Base-by-base conservation (phyloP, 2,329 filamentous ascomycete genomes). In the Mycosphaerella sp. region DNA sequence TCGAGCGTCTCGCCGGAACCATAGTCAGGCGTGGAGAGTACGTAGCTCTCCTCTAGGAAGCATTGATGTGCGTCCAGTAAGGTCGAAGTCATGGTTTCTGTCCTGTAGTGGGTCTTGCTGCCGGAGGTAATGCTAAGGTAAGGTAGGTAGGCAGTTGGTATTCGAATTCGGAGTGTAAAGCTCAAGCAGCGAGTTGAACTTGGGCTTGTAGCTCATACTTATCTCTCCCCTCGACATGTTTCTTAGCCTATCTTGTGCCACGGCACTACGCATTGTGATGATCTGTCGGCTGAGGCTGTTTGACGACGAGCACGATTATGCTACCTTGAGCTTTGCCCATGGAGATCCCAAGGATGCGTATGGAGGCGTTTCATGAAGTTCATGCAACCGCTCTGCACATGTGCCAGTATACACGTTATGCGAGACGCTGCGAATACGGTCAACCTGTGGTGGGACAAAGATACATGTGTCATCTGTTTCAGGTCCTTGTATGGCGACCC, bases 41-140 rank as follows among this genome's bases (percentile, higher is more conserved):
- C 45, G 37, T 53, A 53, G 17, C 49, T 46, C 25, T 53, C 51
- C 37, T 53, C 51, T 18, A 46, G 17, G 46, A 53, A 53, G 51
- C 51, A 53, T 43, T 53, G 51, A 17, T 53, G 51, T 42, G 49
- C 51, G 10, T 53, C 51, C 37, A 53, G 12, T 17, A 39, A 37
- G 47, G 46, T 53, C 7, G 41, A 25, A 43, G 47, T 49, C 45
- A 49, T 53, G 36, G 25, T 37, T 49, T 34, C 9, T 4, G 10
- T 34, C 30, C 13, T 34, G 30, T n/a, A 34, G 10, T 30, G n/a
- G n/a, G 21, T 6, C 21, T 25, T 25, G 21, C 7, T 25, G 21
- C 21, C 7, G 7, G 21, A 34, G 30, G 10, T 34, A n/a, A 34
- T 34, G 30, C 10, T 10, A 4, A 12, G n/a, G n/a, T n/a, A n/a